Conservation (phyloP, 768 basidiomycete species). For the Boletus rubroflammeus region DNA sequence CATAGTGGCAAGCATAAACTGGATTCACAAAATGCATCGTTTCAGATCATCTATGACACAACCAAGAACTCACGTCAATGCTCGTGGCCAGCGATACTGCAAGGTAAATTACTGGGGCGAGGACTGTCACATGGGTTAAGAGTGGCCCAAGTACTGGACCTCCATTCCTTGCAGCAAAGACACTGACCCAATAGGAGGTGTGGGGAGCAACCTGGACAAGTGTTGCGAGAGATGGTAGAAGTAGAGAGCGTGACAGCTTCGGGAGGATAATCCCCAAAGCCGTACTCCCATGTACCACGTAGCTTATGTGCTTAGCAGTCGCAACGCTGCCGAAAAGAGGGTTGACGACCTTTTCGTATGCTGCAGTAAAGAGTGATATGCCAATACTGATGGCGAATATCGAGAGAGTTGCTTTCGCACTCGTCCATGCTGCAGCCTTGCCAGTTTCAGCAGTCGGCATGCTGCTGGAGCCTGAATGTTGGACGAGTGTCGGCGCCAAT, state of each 20-base stretch:
- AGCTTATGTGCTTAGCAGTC: constrained; percentile 46
- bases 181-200: constrained; percentile 64
- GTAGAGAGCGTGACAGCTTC: constrained; percentile 22
- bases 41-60: neutral
- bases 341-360: constrained; percentile 59
- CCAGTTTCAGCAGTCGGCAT: constrained; percentile 8
- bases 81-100: constrained; percentile 45
- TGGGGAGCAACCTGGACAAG: constrained; percentile 50
- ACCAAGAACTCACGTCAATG: constrained; percentile 35
- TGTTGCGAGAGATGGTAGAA: constrained; percentile 35
- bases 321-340: constrained; percentile 68
- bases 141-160: constrained; percentile 57
- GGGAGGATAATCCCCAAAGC: constrained; percentile 33
- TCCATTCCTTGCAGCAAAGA: constrained; percentile 51
- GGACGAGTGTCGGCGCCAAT: neutral
- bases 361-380: constrained; percentile 56
- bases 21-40: neutral
- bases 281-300: constrained; percentile 37
- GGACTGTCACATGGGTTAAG: constrained; percentile 51
- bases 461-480: neutral
- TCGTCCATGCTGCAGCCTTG: constrained; percentile 10
- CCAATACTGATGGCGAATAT: constrained; percentile 27
- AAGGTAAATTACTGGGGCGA: constrained; percentile 55
- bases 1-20: constrained; percentile 25
- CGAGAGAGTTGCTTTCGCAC: constrained; percentile 18